phyloP scores from a whole-genome alignment of 2,329 filamentous ascomycete species.

The Fusarium transvaalense region DNA sequence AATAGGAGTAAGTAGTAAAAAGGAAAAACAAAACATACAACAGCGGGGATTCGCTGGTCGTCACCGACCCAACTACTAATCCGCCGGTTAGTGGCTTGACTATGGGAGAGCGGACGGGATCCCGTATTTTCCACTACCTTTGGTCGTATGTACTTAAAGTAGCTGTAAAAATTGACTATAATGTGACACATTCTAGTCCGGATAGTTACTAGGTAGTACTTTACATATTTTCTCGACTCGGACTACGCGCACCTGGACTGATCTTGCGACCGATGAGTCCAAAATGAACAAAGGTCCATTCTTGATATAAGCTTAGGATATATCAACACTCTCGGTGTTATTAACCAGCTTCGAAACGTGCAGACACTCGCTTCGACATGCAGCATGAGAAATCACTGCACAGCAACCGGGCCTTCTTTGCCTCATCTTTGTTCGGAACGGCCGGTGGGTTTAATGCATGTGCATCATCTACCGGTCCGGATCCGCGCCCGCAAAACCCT shows the following conservation, averaged over 20 bases:
- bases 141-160: background rate
- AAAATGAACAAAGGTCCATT: background rate
- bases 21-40: constrained; percentile 28
- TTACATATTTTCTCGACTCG: too few species aligned
- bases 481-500: background rate
- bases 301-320: background rate
- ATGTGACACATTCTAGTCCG: too few species aligned
- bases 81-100: constrained; percentile 27
- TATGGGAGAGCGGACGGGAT: constrained; percentile 30
- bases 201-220: too few species aligned
- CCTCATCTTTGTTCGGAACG: constrained; percentile 9
- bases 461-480: constrained; percentile 23
- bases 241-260: too few species aligned
- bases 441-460: background rate
- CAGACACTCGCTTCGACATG: constrained; percentile 7
- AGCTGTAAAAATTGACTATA: rapidly evolving
- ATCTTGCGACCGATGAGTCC: background rate
- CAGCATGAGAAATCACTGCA: constrained; percentile 4
- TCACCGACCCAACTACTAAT: constrained; percentile 33
- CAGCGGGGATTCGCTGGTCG: constrained; percentile 31
- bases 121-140: constrained; percentile 30
- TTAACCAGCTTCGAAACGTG: constrained; percentile 1
- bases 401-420: constrained; percentile 25
- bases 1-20: background rate
- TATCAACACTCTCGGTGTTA: background rate